Evolutionary conservation across 2,329 filamentous ascomycete genomes (phyloP).

Genomic region (Talaromyces sp.): DNA sequence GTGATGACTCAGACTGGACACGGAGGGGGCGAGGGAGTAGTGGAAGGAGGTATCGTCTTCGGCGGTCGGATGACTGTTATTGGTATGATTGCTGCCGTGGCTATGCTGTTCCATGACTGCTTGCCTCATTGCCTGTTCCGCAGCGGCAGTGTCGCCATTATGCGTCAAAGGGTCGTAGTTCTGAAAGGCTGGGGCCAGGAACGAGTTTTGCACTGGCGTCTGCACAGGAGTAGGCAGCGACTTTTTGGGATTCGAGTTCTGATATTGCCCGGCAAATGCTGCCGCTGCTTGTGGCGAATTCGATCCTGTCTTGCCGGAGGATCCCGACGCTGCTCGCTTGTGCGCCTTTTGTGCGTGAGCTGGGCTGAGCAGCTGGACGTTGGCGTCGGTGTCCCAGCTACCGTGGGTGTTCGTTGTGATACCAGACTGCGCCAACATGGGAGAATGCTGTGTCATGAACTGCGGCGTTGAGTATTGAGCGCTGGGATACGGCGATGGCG

Average conservation of each 20-base stretch:
- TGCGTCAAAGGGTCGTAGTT: slow-evolving; percentile 45
- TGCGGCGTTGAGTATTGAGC: slow-evolving; percentile 22
- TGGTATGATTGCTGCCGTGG: slow-evolving; percentile 29
- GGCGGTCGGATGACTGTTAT: slow-evolving; percentile 33
- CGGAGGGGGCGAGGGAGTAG: slow-evolving; percentile 56
- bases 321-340: slow-evolving; percentile 43
- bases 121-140: slow-evolving; percentile 61
- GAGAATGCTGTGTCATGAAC: slow-evolving; percentile 26
- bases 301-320: slow-evolving; percentile 44
- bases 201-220: slow-evolving; percentile 54
- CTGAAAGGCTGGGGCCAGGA: slow-evolving; percentile 48
- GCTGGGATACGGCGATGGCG: slow-evolving; percentile 33
- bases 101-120: slow-evolving; percentile 52
- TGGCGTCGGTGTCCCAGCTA: slow-evolving; percentile 34
- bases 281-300: slow-evolving; percentile 44
- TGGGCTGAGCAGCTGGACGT: slow-evolving; percentile 38
- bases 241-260: slow-evolving; percentile 45
- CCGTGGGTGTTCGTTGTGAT: slow-evolving; percentile 33
- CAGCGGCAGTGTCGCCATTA: slow-evolving; percentile 45
- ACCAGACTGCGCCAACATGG: slow-evolving; percentile 44
- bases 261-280: slow-evolving; percentile 36
- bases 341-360: slow-evolving; percentile 37
- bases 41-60: slow-evolving; percentile 54
- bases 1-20: slow-evolving; percentile 60
- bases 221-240: slow-evolving; percentile 57